Evolutionary conservation across 2,329 filamentous ascomycete species (phyloP), one percentile per base, ranked within the genome.

Genomic region (Fragosphaeria purpurea): DNA sequence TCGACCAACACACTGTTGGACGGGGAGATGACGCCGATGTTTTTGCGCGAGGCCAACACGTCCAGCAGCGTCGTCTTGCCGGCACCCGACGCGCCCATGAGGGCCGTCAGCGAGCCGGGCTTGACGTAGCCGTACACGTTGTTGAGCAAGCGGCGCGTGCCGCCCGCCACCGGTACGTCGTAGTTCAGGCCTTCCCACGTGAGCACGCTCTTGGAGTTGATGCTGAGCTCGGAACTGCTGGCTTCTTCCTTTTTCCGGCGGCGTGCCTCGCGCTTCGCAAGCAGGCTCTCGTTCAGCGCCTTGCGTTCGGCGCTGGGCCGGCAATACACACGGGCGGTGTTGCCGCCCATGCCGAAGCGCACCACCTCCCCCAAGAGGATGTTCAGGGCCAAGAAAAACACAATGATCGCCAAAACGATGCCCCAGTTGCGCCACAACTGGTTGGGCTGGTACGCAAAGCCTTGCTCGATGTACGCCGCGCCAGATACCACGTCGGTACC

Each of bases 141-240:
- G 61, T 74, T 72, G 2, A 83, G 72, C 6, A 83, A 71, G 5
- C 75, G 73, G 8, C 76, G 71, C 5, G 70, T 75, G 3, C 77
- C 79, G 5, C 73, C 75, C 0, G 77, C 70, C 4, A 80, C 73
- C 0, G 79, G 79, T 0, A 85, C 80, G 52, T 83, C 79, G 63
- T 95, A 95, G 61, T 83, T 87, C 53, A 96, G 80, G 56, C 86
- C 74, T 63, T 91, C 86, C 85, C 88, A 95, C 0, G 89, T 95
- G 53, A 95, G 74, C n/a, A 88, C 72, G 38, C 82, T 79, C 58
- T 76, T 74, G 0, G 80, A 83, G 3, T 72, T 68, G 52, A 83
- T 79, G 40, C 65, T 76, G 37, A 83, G 66, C n/a, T 78, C 71
- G 4, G 70, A 66, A 0, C 67, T 68, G 7, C 70, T 63, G 12